Percentiles rank a stretch among this genome's conserved stretches.
phyloP scores from a whole-genome alignment of 495 filamentous ascomycete species.

The Penicillium salamii region DNA sequence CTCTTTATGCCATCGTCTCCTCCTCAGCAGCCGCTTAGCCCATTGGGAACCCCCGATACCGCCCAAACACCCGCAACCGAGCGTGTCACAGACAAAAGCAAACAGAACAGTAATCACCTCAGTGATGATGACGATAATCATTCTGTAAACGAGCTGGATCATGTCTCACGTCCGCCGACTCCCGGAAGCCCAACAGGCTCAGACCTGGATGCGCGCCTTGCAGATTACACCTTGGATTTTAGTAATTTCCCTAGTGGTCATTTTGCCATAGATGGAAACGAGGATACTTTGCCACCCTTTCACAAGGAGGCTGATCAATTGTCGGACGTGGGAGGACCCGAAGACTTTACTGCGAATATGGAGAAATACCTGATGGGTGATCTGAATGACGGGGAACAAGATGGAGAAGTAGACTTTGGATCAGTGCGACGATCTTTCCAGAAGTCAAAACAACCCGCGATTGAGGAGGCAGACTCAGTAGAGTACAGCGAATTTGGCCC shows the following conservation, averaged over 20 bases:
- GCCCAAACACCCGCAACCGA: constrained; percentile 25
- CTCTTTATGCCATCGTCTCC: constrained; percentile 41
- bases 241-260: constrained; percentile 42
- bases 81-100: constrained; percentile 9
- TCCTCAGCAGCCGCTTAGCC: constrained; percentile 18
- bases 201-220: constrained; percentile 43
- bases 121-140: constrained; percentile 8
- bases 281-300: constrained; percentile 25
- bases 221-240: constrained; percentile 47
- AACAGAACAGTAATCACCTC: constrained; percentile 5
- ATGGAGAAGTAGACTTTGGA: constrained; percentile 15
- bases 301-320: constrained; percentile 26
- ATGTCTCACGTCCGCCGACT: constrained; percentile 20
- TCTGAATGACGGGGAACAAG: constrained; percentile 9
- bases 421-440: constrained; percentile 14
- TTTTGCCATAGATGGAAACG: constrained; percentile 24
- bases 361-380: constrained; percentile 48
- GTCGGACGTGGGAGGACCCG: constrained; percentile 50
- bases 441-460: constrained; percentile 25
- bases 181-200: constrained; percentile 25
- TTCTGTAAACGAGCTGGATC: constrained; percentile 17
- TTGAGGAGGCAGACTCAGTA: constrained; percentile 34
- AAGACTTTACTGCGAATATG: constrained; percentile 52
- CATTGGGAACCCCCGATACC: constrained; percentile 22
- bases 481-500: constrained; percentile 48